Base-by-base conservation (phyloP, 2,329 filamentous ascomycete species). In the Ciborinia camelliae region DNA sequence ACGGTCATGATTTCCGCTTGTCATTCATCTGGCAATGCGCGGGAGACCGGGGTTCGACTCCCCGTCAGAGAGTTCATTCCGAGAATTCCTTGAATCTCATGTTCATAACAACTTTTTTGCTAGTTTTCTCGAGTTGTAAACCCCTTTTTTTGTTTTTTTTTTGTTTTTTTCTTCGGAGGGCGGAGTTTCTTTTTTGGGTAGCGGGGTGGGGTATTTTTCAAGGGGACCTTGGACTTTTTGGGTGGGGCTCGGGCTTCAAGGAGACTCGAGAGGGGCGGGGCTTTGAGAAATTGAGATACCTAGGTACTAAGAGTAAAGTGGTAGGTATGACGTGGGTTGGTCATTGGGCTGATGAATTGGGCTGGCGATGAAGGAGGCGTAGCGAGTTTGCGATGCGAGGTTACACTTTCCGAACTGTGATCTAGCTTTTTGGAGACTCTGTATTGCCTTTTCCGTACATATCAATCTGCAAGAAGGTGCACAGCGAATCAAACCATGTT, bases 1-100 rank as follows among this genome's bases (percentile, higher is more conserved):
- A 73, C 71, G 73, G 73, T 74, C 68, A 74, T 74, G 73, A 74
- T 74, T 74, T 74, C 73, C 73, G 73, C 73, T 74, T 74, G 73
- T 74, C 73, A 74, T 37, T 32, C 1, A 2, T 5, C 2, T 20
- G n/a, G 14, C 61, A 63, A 50, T 8, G 32, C 69, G 70, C 70
- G 69, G 69, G 68, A 71, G 70, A 70, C 64, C 69, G 66, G 69
- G 69, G 70, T 71, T 71, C 69, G 68, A 71, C 66, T 71, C 70
- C 70, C 70, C 68, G 70, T 63, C 61, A 63, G 61, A 63, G 61
- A 63, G 51, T 63, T 61, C 43, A 6, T 4, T 10, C 1, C 9
- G 4, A 18, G 20, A 35, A 47, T 58, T 35, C 41, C 28, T 20
- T 23, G 54, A 45, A 45, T 47, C 20, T 45, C 39, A 58, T 47